These are phyloP conservation scores for Silybum marianum DNA, from an alignment of 129 eudicot species.

Conservation along the genomic window DNA sequence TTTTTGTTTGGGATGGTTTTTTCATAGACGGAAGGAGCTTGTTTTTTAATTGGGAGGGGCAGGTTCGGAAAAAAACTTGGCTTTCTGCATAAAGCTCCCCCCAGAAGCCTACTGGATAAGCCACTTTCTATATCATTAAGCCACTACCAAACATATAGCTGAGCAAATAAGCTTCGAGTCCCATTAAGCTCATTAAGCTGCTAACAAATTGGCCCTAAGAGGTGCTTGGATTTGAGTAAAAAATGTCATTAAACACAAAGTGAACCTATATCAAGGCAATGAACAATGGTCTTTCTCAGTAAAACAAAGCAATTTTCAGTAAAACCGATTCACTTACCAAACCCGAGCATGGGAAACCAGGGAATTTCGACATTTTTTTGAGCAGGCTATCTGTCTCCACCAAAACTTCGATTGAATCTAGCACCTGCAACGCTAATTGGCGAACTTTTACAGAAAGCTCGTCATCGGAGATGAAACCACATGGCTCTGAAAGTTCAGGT, in stretches of 20 bases:
- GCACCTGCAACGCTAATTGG: constrained; percentile 43
- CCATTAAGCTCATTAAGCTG: too few species aligned
- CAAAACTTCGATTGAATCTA: constrained; percentile 46
- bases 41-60: too few species aligned
- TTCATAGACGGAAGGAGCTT: too few species aligned
- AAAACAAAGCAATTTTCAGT: neutral
- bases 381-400: constrained; percentile 41
- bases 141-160: too few species aligned
- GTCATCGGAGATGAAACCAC: constrained; percentile 52
- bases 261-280: neutral
- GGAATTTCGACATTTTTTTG: constrained; percentile 43
- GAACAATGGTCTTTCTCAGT: neutral
- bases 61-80: too few species aligned
- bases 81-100: too few species aligned
- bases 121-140: too few species aligned
- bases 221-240: neutral
- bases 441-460: constrained; percentile 59
- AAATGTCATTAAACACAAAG: neutral
- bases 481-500: constrained; percentile 60
- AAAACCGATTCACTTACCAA: constrained; percentile 52
- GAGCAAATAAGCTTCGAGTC: too few species aligned
- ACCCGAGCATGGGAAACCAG: constrained; percentile 48
- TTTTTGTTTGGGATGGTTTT: too few species aligned
- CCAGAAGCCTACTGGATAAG: too few species aligned
- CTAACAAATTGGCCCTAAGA: neutral